Evolutionary conservation across 2,329 filamentous ascomycete species (phyloP), one percentile per base, ranked within the genome.

Genomic region (Monosporascus cannonballus): DNA sequence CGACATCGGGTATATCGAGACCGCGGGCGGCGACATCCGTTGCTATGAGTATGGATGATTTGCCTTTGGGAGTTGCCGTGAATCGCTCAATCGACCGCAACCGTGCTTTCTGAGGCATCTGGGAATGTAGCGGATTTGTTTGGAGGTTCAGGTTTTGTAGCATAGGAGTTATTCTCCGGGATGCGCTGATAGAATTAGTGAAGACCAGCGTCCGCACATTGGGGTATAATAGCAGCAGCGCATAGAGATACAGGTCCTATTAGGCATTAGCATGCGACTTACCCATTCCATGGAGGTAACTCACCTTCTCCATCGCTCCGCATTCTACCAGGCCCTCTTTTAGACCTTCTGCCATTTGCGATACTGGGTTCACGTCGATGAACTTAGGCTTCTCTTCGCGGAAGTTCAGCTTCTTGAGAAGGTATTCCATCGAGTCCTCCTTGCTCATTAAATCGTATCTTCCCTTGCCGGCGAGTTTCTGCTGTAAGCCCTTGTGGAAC

Each of bases 81-180:
- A 99, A 97, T 41, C 89, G 87, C 67, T 99, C 94, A 2, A 99
- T 81, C 2, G 90, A 93, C 39, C 93, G 85, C n/a, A 96, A 78
- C 45, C 94, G 90, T 3, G 94, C 92, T 70, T 97, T 97, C 71
- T 99, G 94, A 1, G 85, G 80, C 94, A 99, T 97, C 58, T 91
- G 88, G 0, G 91, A 96, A 71, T 99, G 94, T 1, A 99, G 76
- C 0, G 89, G 84, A 11, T 90, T 76, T 1, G 86, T 87, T 2
- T 86, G 84, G 8, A 96, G 77, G 56, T 86, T 82, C 49, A 99
- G 83, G 59, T 89, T 90, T 61, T 93, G 84, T 2, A 99, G 80
- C 65, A 96, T 82, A 1, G 93, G 90, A 0, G 87, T 85, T 14
- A 99, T 76, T 38, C 94, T 89, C 45, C 91, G 87, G 49, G 96